These are phyloP conservation scores for Babesia bigemina DNA, from an alignment of 169 alveolate genomes.

Conservation along the genomic window DNA sequence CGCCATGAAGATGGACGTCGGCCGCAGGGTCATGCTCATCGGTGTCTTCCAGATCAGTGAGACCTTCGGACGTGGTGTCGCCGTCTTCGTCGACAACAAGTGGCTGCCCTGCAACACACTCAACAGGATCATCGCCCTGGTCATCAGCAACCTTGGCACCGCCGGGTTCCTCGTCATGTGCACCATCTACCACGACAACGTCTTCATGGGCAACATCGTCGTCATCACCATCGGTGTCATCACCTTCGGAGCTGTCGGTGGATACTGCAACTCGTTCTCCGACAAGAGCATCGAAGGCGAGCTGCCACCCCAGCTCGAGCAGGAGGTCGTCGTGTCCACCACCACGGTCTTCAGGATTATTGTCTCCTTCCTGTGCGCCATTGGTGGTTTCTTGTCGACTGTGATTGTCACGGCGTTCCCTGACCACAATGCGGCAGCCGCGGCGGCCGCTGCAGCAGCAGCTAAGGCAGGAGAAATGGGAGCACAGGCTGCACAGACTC, in stretches of 20 bases:
- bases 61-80: conserved; percentile 28
- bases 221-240: conserved; percentile 27
- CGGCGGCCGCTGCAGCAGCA: not conserved
- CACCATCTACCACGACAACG: not conserved
- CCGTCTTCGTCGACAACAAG: conserved; percentile 24
- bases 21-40: conserved; percentile 26
- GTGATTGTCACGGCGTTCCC: conserved; percentile 26
- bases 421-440: not conserved
- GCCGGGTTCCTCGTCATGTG: conserved; percentile 24
- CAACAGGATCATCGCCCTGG: conserved; percentile 16
- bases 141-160: conserved; percentile 13
- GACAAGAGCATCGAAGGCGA: conserved; percentile 27
- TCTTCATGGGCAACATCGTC: conserved; percentile 11
- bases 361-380: conserved; percentile 19
- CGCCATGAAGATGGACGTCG: conserved; percentile 3
- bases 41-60: conserved; percentile 41
- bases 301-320: conserved; percentile 13
- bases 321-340: conserved; percentile 23
- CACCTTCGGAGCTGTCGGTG: conserved; percentile 21
- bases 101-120: conserved; percentile 38
- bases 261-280: conserved; percentile 42
- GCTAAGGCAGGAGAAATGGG: not conserved
- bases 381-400: conserved; percentile 17
- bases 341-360: conserved; percentile 38
- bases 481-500: not conserved